Percentiles rank a stretch among this genome's conserved stretches.
Conservation (phyloP, 176 grass and related monocot genomes). For the Paspalum notatum region DNA sequence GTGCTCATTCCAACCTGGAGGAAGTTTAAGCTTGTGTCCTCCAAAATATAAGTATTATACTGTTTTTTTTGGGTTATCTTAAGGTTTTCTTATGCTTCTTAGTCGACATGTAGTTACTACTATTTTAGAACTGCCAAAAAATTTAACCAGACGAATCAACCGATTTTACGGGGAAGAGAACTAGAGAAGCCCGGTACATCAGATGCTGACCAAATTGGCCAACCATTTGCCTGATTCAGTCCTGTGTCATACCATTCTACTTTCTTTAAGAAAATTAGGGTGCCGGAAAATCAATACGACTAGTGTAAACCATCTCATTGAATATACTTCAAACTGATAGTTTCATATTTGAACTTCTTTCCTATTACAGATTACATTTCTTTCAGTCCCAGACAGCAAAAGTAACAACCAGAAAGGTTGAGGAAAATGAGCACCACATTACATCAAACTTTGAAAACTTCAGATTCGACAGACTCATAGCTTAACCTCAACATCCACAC, state of each 20-base stretch:
- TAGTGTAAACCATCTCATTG: not conserved
- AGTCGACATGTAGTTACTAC: no score
- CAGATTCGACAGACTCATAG: constrained; percentile 62
- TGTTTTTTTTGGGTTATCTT: no score
- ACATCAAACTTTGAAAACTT: constrained; percentile 26
- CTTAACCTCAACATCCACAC: constrained; percentile 98
- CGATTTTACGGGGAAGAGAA: not conserved
- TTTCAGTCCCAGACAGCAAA: constrained; percentile 34
- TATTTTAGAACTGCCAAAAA: no score
- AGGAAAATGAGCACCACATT: constrained; percentile 24
- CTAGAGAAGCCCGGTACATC: not conserved
- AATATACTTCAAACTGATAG: constrained; percentile 25
- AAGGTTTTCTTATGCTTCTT: not conserved
- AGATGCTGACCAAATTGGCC: not conserved
- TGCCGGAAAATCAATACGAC: not conserved
- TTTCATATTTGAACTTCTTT: constrained; percentile 15
- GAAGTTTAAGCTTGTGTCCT: not conserved
- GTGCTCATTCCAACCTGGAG: no score
- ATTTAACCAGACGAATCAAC: not conserved
- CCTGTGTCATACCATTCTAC: not conserved
- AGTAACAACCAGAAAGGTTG: constrained; percentile 18
- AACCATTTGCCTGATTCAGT: not conserved
- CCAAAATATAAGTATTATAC: not conserved
- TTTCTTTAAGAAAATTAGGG: not conserved
- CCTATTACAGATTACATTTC: constrained; percentile 48